Evolutionary conservation across 2,329 filamentous ascomycete genomes (phyloP), one percentile per base, ranked within the genome.

Genomic region (Monilinia polystroma): DNA sequence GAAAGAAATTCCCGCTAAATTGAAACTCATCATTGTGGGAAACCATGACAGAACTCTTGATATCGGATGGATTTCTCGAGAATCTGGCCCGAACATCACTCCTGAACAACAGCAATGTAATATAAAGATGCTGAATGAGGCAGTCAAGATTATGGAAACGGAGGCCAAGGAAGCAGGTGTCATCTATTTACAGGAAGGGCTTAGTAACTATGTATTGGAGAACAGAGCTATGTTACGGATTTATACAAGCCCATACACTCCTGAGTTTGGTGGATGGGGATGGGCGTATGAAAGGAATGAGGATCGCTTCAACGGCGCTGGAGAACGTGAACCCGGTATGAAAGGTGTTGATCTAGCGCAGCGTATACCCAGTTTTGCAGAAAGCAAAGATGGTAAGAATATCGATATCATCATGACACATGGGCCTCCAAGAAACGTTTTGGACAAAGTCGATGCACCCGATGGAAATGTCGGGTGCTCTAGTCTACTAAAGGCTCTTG

Each of bases 1-100:
- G 2, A 20, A 20, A 20, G 69, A 71, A 1, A 79, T 84, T 41
- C 76, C 82, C 12, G 85, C 85, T 3, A 79, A 81, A 18, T 74
- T 88, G 8, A 88, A 87, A 71, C 78, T 88, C 26, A 82, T 88
- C 16, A 87, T 88, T 67, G 81, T 85, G 0, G 86, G 86, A 0
- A 88, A 88, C 70, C 86, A 88, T 75, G 85, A 88, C 71, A 78
- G 86, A 49, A 82, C 80, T 5, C 78, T 88, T 0, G 76, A 83
- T 18, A 85, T 85, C 2, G 80, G 82, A 11, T 74, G 53, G 56
- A 38, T 66, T 8, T 4, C 53, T 5, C 23, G 47, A 14, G 38
- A 18, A 26, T 11, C 45, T 2, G 47, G 55, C 1, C 16, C 1
- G 4, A 6, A 4, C 12, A 14, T 2, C 5, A 59, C 43, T 1